Evolutionary conservation across 495 filamentous ascomycete species (phyloP), one percentile per base, ranked within the genome.

Genomic region (Beverwykella pulmonaria): DNA sequence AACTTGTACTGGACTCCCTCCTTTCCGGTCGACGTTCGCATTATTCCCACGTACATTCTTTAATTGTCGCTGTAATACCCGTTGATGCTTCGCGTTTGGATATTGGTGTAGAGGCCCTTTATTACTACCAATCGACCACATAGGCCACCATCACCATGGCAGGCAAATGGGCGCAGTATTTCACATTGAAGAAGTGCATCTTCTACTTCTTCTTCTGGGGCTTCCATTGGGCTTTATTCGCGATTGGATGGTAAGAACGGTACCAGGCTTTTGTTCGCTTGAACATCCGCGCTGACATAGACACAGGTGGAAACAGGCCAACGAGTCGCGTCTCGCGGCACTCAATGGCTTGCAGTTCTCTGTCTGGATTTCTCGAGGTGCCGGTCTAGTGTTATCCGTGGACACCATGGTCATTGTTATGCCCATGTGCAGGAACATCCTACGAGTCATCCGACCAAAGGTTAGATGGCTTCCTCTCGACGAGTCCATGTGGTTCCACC

Each of bases 401-500:
- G 95, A 99, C 81, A 87, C 86, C 48, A 87, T 90, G 44, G 78
- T 99, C 67, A 97, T 99, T 73, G 74, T 98, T 27, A 79, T 98
- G 59, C 94, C 94, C 9, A 96, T 98, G 84, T 98, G 95, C 82
- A 82, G 94, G 66, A 99, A 92, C 69, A 76, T 97, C 23, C 81
- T 99, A 53, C 83, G 90, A 74, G 88, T 84, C 71, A 75, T 98
- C 57, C 86, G 94, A 69, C 94, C 94, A 17, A 95, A 94, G 82
- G 79, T 97, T 67, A 82, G 85, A 75, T 96, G 88, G 81, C 74
- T 98, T 15, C 93, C 95, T 8, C 83, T 99, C 12, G 94, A 99
- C 72, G 94, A 99, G 78, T 92, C 90, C 26, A 86, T 92, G 70
- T 99, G 92, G 92, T 96, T 98, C 73, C 94, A 99, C 81, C 85